These are phyloP conservation scores for Nicotiana knightiana DNA, from an alignment of 257 asterid genomes.

Conservation along the genomic window DNA sequence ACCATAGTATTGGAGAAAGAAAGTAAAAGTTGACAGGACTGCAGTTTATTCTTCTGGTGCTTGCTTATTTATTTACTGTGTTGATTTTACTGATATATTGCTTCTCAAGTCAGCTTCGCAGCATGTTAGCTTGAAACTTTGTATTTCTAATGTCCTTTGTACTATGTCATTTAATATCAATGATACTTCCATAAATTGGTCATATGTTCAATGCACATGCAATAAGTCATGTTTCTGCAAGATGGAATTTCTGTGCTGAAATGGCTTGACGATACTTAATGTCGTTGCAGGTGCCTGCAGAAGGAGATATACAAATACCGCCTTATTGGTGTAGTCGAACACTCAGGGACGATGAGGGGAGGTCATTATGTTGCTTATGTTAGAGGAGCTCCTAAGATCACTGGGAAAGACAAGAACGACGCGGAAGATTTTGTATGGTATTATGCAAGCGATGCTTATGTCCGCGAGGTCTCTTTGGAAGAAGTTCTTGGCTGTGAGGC, in stretches of 20 bases:
- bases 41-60: background rate
- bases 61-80: background rate
- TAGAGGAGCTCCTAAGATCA: constrained; percentile 38
- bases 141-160: background rate
- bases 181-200: background rate
- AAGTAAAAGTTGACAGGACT: background rate
- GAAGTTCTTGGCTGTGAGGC: constrained; percentile 69
- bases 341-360: constrained; percentile 71
- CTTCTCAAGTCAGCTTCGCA: background rate
- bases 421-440: constrained; percentile 46
- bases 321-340: constrained; percentile 76
- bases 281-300: constrained; percentile 36
- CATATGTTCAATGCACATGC: background rate
- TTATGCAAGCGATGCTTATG: constrained; percentile 65
- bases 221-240: background rate
- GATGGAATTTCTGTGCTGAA: background rate
- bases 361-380: constrained; percentile 87
- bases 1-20: background rate
- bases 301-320: constrained; percentile 31
- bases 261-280: background rate
- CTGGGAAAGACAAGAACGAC: background rate
- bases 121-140: background rate
- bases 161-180: background rate
- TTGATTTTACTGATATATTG: background rate
- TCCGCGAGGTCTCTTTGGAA: constrained; percentile 51